A percentile compares a stretch with the other conserved stretches of the same genome.
These are phyloP conservation scores for Candida smagusa DNA, from an alignment of 1,139 yeast genomes.

Conservation along the genomic window DNA sequence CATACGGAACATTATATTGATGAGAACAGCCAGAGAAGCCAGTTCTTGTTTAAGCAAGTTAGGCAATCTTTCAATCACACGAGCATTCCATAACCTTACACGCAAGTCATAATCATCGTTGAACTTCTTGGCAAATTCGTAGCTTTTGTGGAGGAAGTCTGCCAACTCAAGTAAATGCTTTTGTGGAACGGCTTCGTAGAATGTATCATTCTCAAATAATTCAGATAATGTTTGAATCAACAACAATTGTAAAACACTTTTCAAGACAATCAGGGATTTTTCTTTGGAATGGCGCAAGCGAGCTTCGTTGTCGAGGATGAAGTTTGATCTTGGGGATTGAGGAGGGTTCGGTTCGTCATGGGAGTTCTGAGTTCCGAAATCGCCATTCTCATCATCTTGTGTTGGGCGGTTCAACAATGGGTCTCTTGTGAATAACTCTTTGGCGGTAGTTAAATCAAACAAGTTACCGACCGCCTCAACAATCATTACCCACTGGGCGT, in stretches of 20 bases:
- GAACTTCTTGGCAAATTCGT: slow-evolving; percentile 78
- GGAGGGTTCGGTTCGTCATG: slow-evolving; percentile 12
- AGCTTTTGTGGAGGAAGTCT: slow-evolving; percentile 61
- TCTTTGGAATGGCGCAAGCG: slow-evolving; percentile 38
- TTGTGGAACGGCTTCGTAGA: slow-evolving; percentile 70
- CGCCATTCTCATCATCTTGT: slow-evolving; percentile 4
- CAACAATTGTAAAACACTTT: slow-evolving; percentile 84
- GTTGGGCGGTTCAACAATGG: slow-evolving; percentile 37
- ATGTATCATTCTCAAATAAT: slow-evolving; percentile 64
- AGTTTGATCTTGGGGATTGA: slow-evolving; percentile 8
- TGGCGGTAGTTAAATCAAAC: slow-evolving; percentile 82
- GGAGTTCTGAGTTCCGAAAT: background rate
- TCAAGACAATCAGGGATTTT: slow-evolving; percentile 82
- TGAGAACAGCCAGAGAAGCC: slow-evolving; percentile 82
- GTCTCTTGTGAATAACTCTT: slow-evolving; percentile 73
- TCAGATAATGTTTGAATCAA: slow-evolving; percentile 87
- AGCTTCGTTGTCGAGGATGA: slow-evolving; percentile 21
- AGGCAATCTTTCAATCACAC: slow-evolving; percentile 89
- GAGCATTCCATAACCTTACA: slow-evolving; percentile 84
- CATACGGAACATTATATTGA: slow-evolving; percentile 75
- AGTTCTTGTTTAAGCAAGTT: slow-evolving; percentile 90
- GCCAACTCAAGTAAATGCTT: slow-evolving; percentile 58
- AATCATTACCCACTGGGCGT: slow-evolving; percentile 73
- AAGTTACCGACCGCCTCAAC: slow-evolving; percentile 61
- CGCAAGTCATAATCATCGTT: slow-evolving; percentile 87